Base-by-base conservation (phyloP, 2,329 filamentous ascomycete genomes). In the Neurospora sp. region DNA sequence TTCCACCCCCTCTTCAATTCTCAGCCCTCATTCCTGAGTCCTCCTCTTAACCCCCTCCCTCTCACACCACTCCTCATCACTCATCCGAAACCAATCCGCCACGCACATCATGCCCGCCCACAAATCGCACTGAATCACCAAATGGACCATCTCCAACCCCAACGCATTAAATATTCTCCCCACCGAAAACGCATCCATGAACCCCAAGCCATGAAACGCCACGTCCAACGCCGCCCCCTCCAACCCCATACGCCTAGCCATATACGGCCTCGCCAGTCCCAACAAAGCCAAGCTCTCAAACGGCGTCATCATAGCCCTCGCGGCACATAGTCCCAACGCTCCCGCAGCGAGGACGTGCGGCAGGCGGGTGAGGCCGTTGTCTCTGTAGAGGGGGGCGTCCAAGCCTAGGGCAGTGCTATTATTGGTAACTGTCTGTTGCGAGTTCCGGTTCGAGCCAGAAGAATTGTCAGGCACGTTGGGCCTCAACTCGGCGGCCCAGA, bases 401-500 rank as follows among this genome's bases (percentile, higher is more conserved):
- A 37, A 37, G 1, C 40, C 69, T 4, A 37, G 62, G 12, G 41
- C 8, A 1, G 33, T 36, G 33, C 33, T 36, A 36, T 36, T 36
- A 36, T 36, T 36, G 0, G 33, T 36, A 36, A 36, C 33, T 36
- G 33, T 10, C 19, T 46, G 57, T 23, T 57, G 69, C 6, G 38
- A 38, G 11, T 23, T 68, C 5, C 33, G 28, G 67, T 28, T 39
- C 3, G 33, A 38, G 19, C 19, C 8, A 19, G n/a, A 11, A 36
- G 41, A 43, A 46, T 19, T 57, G 33, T 74, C 70, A 33, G 70
- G 57, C 1, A 74, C 68, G 71, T 83, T 88, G 2, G 86, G 85
- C 0, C 86, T 82, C 19, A 88, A 77, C 74, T 89, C 87, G 12
- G 87, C 86, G 4, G 85, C 86, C 87, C 87, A 89, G 1, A 86